Conservation (phyloP, 179 eudicot genomes). For the Vitellaria paradoxa region DNA sequence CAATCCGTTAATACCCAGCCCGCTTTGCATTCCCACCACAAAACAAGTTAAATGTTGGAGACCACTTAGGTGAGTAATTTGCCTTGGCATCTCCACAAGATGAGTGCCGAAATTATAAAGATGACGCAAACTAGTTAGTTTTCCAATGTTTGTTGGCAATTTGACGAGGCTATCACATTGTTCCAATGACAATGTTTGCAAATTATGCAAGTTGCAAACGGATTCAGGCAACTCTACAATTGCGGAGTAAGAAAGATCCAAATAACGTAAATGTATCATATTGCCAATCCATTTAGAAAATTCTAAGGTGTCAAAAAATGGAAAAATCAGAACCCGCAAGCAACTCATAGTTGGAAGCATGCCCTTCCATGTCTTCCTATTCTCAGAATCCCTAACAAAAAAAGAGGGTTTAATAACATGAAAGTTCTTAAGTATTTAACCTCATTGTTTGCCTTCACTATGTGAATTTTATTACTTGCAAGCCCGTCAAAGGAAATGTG, state of each 20-base stretch:
- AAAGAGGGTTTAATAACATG: not conserved
- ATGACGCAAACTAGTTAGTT: slow-evolving; percentile 7
- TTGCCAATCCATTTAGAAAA: slow-evolving; percentile 11
- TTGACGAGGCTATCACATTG: not conserved
- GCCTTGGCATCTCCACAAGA: slow-evolving; percentile 10
- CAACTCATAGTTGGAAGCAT: not conserved
- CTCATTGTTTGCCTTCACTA: not conserved
- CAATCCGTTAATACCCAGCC: not conserved
- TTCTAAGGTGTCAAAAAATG: not conserved
- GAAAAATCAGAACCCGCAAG: slow-evolving; percentile 14
- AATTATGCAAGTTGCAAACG: slow-evolving; percentile 13
- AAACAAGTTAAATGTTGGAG: slow-evolving; percentile 4
- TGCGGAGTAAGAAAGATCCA: slow-evolving; percentile 17
- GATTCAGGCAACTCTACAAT: slow-evolving; percentile 13
- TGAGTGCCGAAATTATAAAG: not conserved
- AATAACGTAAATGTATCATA: slow-evolving; percentile 15
- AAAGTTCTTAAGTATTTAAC: slow-evolving; percentile 13
- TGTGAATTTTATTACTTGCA: not conserved
- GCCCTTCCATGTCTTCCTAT: not conserved
- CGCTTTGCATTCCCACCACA: not conserved
- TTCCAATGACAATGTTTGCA: slow-evolving; percentile 12
- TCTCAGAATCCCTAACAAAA: too few relatives aligned
- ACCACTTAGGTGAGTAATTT: not conserved
- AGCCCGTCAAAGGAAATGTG: not conserved
- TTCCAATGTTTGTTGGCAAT: slow-evolving; percentile 8